These are phyloP conservation scores for Biscutella laevigata DNA, from an alignment of 441 rosid genomes.

Conservation along the genomic window DNA sequence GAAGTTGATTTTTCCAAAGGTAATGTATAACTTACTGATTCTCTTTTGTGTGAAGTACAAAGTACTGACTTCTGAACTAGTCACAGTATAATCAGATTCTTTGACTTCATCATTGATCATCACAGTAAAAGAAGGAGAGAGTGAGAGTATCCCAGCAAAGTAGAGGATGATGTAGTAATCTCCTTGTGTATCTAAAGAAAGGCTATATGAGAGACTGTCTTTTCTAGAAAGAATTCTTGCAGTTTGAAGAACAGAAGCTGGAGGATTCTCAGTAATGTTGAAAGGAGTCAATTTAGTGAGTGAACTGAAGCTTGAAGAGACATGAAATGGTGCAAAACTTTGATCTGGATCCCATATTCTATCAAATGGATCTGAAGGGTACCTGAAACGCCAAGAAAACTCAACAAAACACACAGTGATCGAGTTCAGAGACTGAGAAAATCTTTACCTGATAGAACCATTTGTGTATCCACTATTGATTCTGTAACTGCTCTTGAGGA, in stretches of 20 bases:
- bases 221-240: slow-evolving; percentile 62
- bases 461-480: slow-evolving; percentile 61
- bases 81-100: slow-evolving; percentile 43
- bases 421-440: not conserved
- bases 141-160: slow-evolving; percentile 72
- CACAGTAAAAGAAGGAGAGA: slow-evolving; percentile 60
- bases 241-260: slow-evolving; percentile 57
- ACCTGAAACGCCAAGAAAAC: slow-evolving; percentile 35
- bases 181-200: slow-evolving; percentile 38
- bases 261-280: slow-evolving; percentile 52
- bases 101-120: slow-evolving; percentile 47
- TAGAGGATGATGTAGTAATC: slow-evolving; percentile 67
- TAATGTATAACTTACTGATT: slow-evolving; percentile 46
- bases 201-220: slow-evolving; percentile 44
- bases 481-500: slow-evolving; percentile 53
- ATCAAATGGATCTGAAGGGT: slow-evolving; percentile 76
- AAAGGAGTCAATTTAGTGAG: slow-evolving; percentile 29
- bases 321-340: slow-evolving; percentile 49
- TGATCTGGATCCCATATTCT: slow-evolving; percentile 79
- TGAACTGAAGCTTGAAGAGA: slow-evolving; percentile 36
- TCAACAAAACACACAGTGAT: not conserved
- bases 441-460: slow-evolving; percentile 48
- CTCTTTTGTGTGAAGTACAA: slow-evolving; percentile 37
- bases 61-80: slow-evolving; percentile 38
- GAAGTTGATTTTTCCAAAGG: slow-evolving; percentile 44